Percentiles rank a stretch among this genome's conserved stretches.
phyloP scores from a whole-genome alignment of 2,329 filamentous ascomycete genomes.

The Cytospora leucostoma region DNA sequence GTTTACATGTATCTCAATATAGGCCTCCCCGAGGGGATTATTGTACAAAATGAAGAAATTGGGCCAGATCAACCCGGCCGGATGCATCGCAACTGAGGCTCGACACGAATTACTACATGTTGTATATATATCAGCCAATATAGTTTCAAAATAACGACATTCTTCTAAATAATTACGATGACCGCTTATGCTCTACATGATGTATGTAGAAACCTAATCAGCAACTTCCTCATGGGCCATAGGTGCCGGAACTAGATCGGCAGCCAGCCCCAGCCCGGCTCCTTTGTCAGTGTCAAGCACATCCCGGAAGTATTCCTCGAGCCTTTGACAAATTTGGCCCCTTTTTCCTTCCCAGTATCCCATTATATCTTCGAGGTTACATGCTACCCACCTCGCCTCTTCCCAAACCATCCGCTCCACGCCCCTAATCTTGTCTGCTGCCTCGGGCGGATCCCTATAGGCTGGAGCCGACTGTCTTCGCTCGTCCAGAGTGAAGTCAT shows the following conservation, averaged over 20 bases:
- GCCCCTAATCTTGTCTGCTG: not conserved
- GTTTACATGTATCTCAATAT: too few relatives aligned
- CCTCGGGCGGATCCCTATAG: not conserved
- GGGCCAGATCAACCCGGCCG: too few relatives aligned
- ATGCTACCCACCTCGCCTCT: slow-evolving; percentile 9
- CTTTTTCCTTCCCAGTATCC: slow-evolving; percentile 6
- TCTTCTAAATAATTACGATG: too few relatives aligned
- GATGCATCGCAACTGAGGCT: too few relatives aligned
- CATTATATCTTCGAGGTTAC: slow-evolving; percentile 2
- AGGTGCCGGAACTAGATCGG: not conserved
- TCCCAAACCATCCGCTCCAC: slow-evolving; percentile 11
- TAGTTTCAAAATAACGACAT: too few relatives aligned
- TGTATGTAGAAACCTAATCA: too few relatives aligned
- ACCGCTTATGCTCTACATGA: too few relatives aligned
- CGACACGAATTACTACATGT: too few relatives aligned
- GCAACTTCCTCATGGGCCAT: too few relatives aligned
- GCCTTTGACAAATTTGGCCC: not conserved
- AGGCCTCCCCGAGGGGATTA: too few relatives aligned
- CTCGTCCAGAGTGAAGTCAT: slow-evolving; percentile 2
- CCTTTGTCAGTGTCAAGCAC: slow-evolving; percentile 1
- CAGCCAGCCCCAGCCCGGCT: not conserved
- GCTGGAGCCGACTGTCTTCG: not conserved
- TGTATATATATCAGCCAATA: too few relatives aligned
- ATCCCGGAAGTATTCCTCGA: slow-evolving; percentile 6
- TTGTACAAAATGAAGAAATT: too few relatives aligned